Conservation (phyloP, 345 rosid genomes). For the Aegle marmelos region DNA sequence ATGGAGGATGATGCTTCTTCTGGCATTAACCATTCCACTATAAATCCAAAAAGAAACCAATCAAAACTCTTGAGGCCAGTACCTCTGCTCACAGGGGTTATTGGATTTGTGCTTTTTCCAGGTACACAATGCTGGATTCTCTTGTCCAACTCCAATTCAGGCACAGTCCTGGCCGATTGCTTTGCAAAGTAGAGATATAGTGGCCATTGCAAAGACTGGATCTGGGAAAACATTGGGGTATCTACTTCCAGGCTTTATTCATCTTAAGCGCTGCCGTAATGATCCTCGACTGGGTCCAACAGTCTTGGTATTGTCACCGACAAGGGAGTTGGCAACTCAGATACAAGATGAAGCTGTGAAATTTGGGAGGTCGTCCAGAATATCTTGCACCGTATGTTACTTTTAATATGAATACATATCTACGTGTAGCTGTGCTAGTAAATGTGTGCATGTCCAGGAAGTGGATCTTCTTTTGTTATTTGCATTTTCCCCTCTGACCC, state of each 20-base stretch:
- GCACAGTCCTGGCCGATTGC: constrained; percentile 99
- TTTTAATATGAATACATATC: neutral
- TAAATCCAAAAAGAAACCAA: constrained; percentile 37
- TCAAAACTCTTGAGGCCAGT: constrained; percentile 50
- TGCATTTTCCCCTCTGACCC: neutral
- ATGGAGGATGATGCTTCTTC: constrained; percentile 98
- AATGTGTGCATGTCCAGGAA: neutral
- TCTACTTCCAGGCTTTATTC: constrained; percentile 82
- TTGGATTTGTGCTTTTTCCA: constrained; percentile 68
- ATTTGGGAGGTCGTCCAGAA: constrained; percentile 87
- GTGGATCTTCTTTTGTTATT: neutral
- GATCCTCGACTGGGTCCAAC: constrained; percentile 85
- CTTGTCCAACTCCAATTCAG: constrained; percentile 98
- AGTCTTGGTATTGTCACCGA: constrained; percentile 87
- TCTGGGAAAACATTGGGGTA: constrained; percentile 98
- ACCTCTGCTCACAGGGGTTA: constrained; percentile 48
- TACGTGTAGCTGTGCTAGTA: neutral
- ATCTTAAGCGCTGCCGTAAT: constrained; percentile 65
- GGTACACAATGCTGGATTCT: constrained; percentile 90
- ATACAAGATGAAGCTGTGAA: constrained; percentile 92
- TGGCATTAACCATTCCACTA: constrained; percentile 55
- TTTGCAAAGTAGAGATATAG: constrained; percentile 83
- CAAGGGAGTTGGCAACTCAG: constrained; percentile 97
- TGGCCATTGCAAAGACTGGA: constrained; percentile 96
- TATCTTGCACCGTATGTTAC: constrained; percentile 76